Percentiles rank a stretch among this genome's conserved stretches.
Evolutionary conservation across 306 rosid species (phyloP).

Genomic region (Prunus campanulata): DNA sequence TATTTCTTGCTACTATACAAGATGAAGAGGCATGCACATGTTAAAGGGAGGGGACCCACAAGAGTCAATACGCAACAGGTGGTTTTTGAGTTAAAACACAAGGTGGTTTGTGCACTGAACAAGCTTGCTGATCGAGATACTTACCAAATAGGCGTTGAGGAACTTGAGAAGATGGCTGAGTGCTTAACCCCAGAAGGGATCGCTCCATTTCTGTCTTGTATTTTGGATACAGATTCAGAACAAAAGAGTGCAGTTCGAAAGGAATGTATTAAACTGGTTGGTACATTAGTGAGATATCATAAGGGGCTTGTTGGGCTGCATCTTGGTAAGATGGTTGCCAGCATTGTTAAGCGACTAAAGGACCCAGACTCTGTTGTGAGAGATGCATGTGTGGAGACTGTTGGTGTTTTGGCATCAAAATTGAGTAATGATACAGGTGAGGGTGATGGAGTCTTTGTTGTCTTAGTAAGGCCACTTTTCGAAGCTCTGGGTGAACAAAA

Average conservation of each 20-base stretch:
- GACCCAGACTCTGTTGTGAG: constrained; percentile 69
- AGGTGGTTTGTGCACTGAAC: constrained; percentile 53
- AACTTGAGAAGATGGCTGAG: constrained; percentile 53
- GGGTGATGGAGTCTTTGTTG: constrained; percentile 44
- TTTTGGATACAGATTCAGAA: constrained; percentile 61
- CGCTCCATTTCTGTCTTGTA: constrained; percentile 58
- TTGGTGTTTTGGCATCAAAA: constrained; percentile 45
- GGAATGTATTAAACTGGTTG: constrained; percentile 62
- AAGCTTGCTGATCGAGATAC: constrained; percentile 86
- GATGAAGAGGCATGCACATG: constrained; percentile 46
- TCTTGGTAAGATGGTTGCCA: constrained; percentile 58
- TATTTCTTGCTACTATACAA: constrained; percentile 1
- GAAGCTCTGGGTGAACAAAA: constrained; percentile 83
- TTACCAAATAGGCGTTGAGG: constrained; percentile 59
- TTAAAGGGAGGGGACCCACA: constrained; percentile 36
- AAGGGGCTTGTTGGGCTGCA: constrained; percentile 41
- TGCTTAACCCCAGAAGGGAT: constrained; percentile 55
- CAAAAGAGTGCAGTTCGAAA: constrained; percentile 60
- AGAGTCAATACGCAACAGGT: constrained; percentile 40
- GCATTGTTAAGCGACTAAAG: constrained; percentile 64
- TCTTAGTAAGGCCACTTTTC: constrained; percentile 59
- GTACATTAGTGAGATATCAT: constrained; percentile 37
- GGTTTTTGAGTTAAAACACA: constrained; percentile 54
- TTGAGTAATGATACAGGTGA: constrained; percentile 26
- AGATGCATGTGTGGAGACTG: constrained; percentile 65